Conservation (phyloP, 257 asterid species). For the Echites panduratus region DNA sequence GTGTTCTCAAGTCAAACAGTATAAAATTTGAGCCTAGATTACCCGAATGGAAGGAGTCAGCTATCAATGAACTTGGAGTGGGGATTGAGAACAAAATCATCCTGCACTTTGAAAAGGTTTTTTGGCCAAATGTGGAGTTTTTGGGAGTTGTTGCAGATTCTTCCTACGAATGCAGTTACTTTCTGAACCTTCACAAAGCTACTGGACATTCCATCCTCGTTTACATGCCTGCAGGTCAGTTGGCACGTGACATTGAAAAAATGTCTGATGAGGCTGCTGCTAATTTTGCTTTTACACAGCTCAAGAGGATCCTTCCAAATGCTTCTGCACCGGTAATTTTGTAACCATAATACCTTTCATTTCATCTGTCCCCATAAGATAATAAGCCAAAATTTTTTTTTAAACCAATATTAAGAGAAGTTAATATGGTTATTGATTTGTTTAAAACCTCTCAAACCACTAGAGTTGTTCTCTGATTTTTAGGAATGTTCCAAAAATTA, state of each 20-base stretch:
- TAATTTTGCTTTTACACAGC: slow-evolving; percentile 68
- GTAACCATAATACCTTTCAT: neutral
- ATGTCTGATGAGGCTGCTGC: slow-evolving; percentile 89
- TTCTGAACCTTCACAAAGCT: slow-evolving; percentile 95
- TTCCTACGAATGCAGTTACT: slow-evolving; percentile 81
- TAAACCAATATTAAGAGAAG: too few relatives aligned
- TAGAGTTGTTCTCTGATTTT: too few relatives aligned
- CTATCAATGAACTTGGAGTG: slow-evolving; percentile 75
- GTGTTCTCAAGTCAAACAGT: slow-evolving; percentile 71
- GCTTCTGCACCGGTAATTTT: slow-evolving; percentile 73
- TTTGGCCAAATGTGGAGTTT: slow-evolving; percentile 98
- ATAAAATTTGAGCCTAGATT: slow-evolving; percentile 80
- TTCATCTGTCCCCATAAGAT: too few relatives aligned
- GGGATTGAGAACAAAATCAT: slow-evolving; percentile 97
- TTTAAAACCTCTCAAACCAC: too few relatives aligned
- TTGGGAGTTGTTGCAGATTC: slow-evolving; percentile 90
- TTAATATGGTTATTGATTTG: too few relatives aligned
- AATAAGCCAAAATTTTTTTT: too few relatives aligned
- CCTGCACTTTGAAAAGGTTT: slow-evolving; percentile 67
- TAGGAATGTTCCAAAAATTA: too few relatives aligned
- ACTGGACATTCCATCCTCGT: slow-evolving; percentile 89
- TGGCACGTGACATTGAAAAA: slow-evolving; percentile 88
- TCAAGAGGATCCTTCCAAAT: slow-evolving; percentile 73
- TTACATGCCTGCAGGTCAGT: slow-evolving; percentile 93
- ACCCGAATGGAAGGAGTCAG: slow-evolving; percentile 94